Evolutionary conservation across 805 yeast genomes (phyloP).

Genomic region (Saccharomyces cerevisiae): DNA sequence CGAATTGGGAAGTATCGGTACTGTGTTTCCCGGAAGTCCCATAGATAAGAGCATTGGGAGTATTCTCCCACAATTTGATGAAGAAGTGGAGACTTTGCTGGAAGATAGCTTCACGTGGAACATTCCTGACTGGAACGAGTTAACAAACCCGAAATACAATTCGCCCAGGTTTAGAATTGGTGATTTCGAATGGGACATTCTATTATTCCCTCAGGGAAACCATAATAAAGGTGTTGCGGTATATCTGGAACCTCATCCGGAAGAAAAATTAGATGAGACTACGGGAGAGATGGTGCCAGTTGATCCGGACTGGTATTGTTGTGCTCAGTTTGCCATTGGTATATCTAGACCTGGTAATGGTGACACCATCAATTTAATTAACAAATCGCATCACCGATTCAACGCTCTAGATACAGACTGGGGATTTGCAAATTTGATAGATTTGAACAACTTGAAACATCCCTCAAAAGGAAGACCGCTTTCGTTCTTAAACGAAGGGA

Average conservation of each 20-base stretch:
- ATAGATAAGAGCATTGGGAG: background rate
- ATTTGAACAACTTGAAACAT: slow-evolving; percentile 40
- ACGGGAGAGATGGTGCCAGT: slow-evolving; percentile 22
- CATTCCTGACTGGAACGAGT: slow-evolving; percentile 40
- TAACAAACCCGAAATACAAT: slow-evolving; percentile 32
- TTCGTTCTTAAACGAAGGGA: slow-evolving; percentile 42
- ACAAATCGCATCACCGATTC: slow-evolving; percentile 73
- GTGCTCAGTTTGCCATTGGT: slow-evolving; percentile 83
- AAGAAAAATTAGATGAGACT: slow-evolving; percentile 18
- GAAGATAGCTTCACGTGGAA: slow-evolving; percentile 43
- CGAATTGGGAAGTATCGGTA: background rate
- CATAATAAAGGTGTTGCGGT: slow-evolving; percentile 53
- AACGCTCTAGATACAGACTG: slow-evolving; percentile 74
- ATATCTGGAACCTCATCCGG: slow-evolving; percentile 66
- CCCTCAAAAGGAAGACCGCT: slow-evolving; percentile 33
- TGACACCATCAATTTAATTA: slow-evolving; percentile 50
- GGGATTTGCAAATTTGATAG: slow-evolving; percentile 84
- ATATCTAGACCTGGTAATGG: slow-evolving; percentile 68
- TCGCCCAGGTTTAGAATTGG: slow-evolving; percentile 50
- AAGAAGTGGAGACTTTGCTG: slow-evolving; percentile 16
- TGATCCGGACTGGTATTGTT: slow-evolving; percentile 68
- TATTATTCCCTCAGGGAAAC: slow-evolving; percentile 74
- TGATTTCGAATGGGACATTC: slow-evolving; percentile 55
- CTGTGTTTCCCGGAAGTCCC: slow-evolving; percentile 2
- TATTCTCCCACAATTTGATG: slow-evolving; percentile 14